Percentiles rank a stretch among this genome's conserved stretches.
phyloP scores from a whole-genome alignment of 257 asterid species.

The Datura wrightii region DNA sequence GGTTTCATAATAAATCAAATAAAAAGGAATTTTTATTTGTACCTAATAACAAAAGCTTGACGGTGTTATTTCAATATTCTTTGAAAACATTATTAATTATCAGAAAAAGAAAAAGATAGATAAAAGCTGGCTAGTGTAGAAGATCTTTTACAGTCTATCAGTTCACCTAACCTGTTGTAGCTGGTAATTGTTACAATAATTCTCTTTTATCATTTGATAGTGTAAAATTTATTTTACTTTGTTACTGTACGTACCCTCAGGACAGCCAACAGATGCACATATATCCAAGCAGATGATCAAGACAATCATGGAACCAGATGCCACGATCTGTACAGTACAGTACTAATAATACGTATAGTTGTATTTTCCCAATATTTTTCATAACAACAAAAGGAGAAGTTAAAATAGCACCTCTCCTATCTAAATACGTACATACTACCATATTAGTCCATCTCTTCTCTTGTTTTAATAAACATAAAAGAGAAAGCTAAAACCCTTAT shows the following conservation, averaged over 20 bases:
- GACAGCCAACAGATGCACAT: background rate
- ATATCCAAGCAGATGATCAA: background rate
- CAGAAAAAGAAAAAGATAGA: no score
- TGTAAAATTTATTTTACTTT: no score
- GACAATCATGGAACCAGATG: background rate
- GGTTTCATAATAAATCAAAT: no score
- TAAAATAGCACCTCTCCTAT: slow-evolving; percentile 15
- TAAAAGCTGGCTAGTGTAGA: no score
- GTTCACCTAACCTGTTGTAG: no score
- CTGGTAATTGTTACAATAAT: no score
- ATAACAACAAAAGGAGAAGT: background rate
- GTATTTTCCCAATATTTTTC: slow-evolving; percentile 4
- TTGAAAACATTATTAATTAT: no score
- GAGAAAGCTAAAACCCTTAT: background rate
- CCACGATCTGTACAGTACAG: background rate
- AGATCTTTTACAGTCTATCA: no score
- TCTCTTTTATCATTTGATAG: no score
- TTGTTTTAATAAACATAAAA: background rate
- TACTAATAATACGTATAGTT: background rate
- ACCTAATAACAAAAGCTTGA: no score
- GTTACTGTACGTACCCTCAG: background rate
- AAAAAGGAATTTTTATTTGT: no score
- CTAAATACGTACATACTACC: background rate
- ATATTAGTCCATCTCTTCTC: background rate
- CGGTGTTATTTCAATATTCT: no score